A percentile compares a stretch with the other conserved stretches of the same genome.
Evolutionary conservation across 2,329 filamentous ascomycete genomes (phyloP).

Genomic region (Botrytis byssoidea): DNA sequence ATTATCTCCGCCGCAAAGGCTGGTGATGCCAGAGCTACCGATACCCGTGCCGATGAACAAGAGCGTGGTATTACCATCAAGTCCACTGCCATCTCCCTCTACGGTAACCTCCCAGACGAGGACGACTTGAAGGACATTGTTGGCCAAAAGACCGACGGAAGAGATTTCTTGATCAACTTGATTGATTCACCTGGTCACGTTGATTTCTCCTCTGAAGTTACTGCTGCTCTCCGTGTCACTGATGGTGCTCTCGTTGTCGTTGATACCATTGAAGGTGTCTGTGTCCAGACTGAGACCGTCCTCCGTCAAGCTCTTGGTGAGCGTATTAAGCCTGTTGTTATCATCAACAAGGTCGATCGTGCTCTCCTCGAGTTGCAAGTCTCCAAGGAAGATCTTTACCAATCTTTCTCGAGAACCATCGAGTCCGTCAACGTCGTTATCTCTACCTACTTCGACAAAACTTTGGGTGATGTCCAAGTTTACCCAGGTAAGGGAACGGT

Average conservation of each 20-base stretch:
- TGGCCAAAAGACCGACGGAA: slow-evolving; percentile 81
- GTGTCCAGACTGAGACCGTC: slow-evolving; percentile 99
- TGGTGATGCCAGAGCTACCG: slow-evolving; percentile 91
- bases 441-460: slow-evolving; percentile 97
- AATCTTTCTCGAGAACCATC: slow-evolving; percentile 98
- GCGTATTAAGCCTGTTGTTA: slow-evolving; percentile 99
- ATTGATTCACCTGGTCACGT: slow-evolving; percentile 99
- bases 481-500: slow-evolving; percentile 97
- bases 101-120: slow-evolving; percentile 73
- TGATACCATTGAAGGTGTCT: slow-evolving; percentile 99
- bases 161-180: slow-evolving; percentile 99
- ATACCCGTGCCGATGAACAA: slow-evolving; percentile 96
- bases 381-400: slow-evolving; percentile 98
- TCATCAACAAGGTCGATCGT: slow-evolving; percentile 99
- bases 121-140: slow-evolving; percentile 96
- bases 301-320: slow-evolving; percentile 98
- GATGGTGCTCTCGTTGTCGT: slow-evolving; percentile 99
- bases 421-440: slow-evolving; percentile 99
- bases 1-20: slow-evolving; percentile 98
- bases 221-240: slow-evolving; percentile 98
- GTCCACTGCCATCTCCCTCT: slow-evolving; percentile 99
- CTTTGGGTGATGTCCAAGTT: slow-evolving; percentile 96
- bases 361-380: slow-evolving; percentile 98
- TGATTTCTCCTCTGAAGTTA: slow-evolving; percentile 99
- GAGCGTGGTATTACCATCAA: slow-evolving; percentile 99